Percentiles rank a stretch among this genome's conserved stretches.
These are phyloP conservation scores for Rhizoclosmatium globosum DNA, from an alignment of 192 early-diverging fungal genomes.

Conservation along the genomic window DNA sequence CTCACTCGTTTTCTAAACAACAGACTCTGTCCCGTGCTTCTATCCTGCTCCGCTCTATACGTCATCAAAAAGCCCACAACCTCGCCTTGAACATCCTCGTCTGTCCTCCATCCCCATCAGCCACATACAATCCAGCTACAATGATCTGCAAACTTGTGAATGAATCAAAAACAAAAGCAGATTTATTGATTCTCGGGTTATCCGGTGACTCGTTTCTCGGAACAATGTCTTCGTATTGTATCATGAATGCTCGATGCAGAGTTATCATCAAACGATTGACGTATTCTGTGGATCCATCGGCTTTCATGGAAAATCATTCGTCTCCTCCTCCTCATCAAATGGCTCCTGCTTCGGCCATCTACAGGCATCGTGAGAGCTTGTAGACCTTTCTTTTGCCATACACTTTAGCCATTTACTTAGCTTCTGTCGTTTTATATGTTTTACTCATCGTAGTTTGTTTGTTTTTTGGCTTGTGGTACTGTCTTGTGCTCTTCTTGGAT, in stretches of 20 bases:
- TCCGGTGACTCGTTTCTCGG: background rate
- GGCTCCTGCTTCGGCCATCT: no score
- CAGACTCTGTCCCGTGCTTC: background rate
- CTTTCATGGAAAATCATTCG: background rate
- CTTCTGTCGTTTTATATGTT: no score
- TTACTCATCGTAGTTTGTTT: no score
- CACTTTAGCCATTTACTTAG: no score
- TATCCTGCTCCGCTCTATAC: background rate
- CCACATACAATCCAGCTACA: background rate
- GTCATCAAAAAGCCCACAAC: background rate
- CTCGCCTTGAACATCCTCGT: background rate
- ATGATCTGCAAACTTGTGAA: conserved; percentile 2
- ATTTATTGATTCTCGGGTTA: conserved; percentile 9
- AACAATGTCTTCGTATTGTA: background rate
- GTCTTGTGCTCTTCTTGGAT: no score
- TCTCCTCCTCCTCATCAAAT: background rate
- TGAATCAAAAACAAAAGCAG: background rate
- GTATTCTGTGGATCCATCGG: background rate
- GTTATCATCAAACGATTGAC: conserved; percentile 19
- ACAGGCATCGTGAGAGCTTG: no score
- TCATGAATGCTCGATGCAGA: conserved; percentile 1
- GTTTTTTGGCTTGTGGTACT: no score
- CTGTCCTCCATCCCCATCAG: background rate
- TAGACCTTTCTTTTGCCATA: no score
- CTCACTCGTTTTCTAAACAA: background rate